Base-by-base conservation (phyloP, 805 yeast genomes). In the Torulaspora indica region DNA sequence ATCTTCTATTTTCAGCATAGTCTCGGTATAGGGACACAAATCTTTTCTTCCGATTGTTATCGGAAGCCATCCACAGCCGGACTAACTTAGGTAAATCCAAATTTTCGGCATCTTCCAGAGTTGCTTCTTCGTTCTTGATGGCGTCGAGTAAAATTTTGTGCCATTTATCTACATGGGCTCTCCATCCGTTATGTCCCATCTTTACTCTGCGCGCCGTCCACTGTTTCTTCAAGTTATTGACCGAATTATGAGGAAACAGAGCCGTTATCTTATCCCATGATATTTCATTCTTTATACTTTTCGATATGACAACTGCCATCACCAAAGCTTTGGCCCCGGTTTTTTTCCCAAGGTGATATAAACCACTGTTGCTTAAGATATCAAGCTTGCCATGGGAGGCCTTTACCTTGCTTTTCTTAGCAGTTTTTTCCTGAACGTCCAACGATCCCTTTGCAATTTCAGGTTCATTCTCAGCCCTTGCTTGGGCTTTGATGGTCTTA, bases 261-360 rank as follows among this genome's bases (percentile, higher is more conserved):
- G 55, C 57, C 0, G 82, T 71, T 5, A 89, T 79, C 28, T 71
- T 63, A 0, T 72, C 73, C 84, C 95, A 89, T 47, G 79, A 81
- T 30, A 85, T 82, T 12, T 77, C 77, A 35, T 76, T 72, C 13
- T 64, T 71, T 31, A 84, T 72, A 12, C 89, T 75, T 49, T 82
- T 80, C 3, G 82, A 76, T 14, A 86, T 81, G 9, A 84, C 78
- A 10, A 83, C 83, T 2, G 82, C 74, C 48, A 86, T 73, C 52
- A 79, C 76, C 31, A 88, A 67, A 2, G 71, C 67, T 17, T 80
- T 75, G 1, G 77, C 70, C 47, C 83, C 82, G 4, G 68, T 52
- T 36, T 70, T 68, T 24, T 68, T 60, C 2, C 62, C 61, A 14
- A 61, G 47, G 34, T 60, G 59, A 43, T 56, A 61, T 5, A 17